Evolutionary conservation across 306 rosid species (phyloP).

Genomic region (Prosopis cineraria): DNA sequence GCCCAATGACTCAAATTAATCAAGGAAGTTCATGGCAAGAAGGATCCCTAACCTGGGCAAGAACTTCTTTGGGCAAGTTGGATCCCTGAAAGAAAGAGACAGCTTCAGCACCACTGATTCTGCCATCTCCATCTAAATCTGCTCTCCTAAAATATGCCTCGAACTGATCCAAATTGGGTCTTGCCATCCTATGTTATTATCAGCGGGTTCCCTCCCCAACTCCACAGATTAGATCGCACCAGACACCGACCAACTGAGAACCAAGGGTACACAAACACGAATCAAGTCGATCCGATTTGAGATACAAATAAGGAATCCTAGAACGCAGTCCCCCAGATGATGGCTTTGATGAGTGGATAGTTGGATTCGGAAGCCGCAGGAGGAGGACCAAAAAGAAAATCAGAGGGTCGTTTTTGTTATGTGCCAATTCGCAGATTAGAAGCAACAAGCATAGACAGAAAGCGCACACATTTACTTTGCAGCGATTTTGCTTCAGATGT

Average conservation of each 20-base stretch:
- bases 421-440: constrained; percentile 29
- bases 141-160: constrained; percentile 77
- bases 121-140: constrained; percentile 97
- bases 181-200: constrained; percentile 39
- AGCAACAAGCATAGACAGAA: not conserved
- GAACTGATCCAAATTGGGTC: constrained; percentile 76
- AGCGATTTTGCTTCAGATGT: constrained; percentile 38
- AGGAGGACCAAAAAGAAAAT: not conserved
- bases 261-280: not conserved
- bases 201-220: not conserved
- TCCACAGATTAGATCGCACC: constrained; percentile 33
- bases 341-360: constrained; percentile 20
- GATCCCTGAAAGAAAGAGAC: constrained; percentile 86
- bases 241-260: not conserved
- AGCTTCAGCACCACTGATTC: constrained; percentile 94
- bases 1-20: not conserved
- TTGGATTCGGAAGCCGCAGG: not conserved
- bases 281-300: constrained; percentile 33
- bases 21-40: not conserved
- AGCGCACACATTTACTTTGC: not conserved
- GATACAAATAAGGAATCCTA: constrained; percentile 1
- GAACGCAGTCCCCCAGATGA: not conserved
- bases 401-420: not conserved
- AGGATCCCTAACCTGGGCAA: constrained; percentile 88
- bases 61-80: constrained; percentile 78